Conservation (phyloP, 2,329 filamentous ascomycete genomes). For the Fusarium equiseti region DNA sequence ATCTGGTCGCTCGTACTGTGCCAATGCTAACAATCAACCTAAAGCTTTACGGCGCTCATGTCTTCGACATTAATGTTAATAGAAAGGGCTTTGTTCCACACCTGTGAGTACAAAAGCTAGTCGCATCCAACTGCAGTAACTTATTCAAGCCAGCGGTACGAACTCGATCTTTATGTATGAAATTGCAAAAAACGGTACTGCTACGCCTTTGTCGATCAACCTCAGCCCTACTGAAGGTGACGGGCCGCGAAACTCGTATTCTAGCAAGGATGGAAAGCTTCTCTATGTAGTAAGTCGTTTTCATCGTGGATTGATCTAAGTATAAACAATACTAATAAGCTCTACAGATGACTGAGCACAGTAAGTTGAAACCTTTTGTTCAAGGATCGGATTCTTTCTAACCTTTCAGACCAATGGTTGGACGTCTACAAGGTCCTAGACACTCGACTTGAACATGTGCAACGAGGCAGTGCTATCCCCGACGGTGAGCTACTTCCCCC, state of each 20-base stretch:
- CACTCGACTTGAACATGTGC: neutral
- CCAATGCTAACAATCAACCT: neutral
- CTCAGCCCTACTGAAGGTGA: constrained; percentile 8
- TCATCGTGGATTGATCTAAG: no score
- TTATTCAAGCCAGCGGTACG: neutral
- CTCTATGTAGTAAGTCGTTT: constrained; percentile 3
- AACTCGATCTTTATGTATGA: constrained; percentile 16
- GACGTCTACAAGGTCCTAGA: neutral
- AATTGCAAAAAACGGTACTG: constrained; percentile 8
- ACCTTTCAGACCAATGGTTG: constrained; percentile 1
- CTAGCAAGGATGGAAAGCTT: constrained; percentile 12
- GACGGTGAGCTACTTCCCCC: neutral
- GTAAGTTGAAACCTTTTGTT: neutral
- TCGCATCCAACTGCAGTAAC: no score
- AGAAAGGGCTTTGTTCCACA: constrained; percentile 14
- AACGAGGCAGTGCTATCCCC: constrained; percentile 2
- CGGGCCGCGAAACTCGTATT: constrained; percentile 6
- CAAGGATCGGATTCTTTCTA: neutral
- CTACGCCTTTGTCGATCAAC: neutral
- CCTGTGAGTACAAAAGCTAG: neutral
- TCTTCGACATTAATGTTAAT: constrained; percentile 7
- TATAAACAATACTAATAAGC: no score
- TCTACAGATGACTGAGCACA: constrained; percentile 9
- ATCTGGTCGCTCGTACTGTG: no score
- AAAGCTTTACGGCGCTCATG: constrained; percentile 9